Percentiles rank a stretch among this genome's conserved stretches.
These are phyloP conservation scores for Macrotyloma uniflorum DNA, from an alignment of 306 rosid genomes.

Conservation along the genomic window DNA sequence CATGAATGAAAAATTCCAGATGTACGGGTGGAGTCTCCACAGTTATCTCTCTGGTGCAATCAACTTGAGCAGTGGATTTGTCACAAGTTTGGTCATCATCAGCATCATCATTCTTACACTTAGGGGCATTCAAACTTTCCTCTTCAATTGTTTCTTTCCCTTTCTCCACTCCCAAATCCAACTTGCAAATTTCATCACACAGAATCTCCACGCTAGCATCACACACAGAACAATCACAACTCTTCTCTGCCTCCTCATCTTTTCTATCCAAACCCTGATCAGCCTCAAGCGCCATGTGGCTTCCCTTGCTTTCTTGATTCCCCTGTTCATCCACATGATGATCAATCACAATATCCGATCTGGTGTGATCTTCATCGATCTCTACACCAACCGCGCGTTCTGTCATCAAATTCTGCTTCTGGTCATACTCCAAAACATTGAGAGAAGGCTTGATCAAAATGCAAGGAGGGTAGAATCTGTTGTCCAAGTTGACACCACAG, in stretches of 20 bases:
- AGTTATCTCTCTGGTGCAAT: conserved; percentile 31
- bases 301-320: conserved; percentile 52
- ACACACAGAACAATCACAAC: conserved; percentile 62
- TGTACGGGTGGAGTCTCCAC: conserved; percentile 54
- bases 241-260: conserved; percentile 52
- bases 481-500: conserved; percentile 64
- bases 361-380: conserved; percentile 52
- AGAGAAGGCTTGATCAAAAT: conserved; percentile 69
- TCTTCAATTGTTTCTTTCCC: conserved; percentile 45
- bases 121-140: conserved; percentile 27
- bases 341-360: conserved; percentile 56
- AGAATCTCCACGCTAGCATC: conserved; percentile 50
- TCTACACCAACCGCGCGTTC: conserved; percentile 49
- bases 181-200: conserved; percentile 48
- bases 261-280: conserved; percentile 48
- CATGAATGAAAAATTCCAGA: conserved; percentile 84
- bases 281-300: conserved; percentile 50
- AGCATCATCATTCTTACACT: not conserved
- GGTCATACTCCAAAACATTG: conserved; percentile 60
- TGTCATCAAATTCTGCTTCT: conserved; percentile 52
- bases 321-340: conserved; percentile 49
- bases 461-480: conserved; percentile 68
- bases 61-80: conserved; percentile 37
- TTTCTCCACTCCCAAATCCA: conserved; percentile 41
- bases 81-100: conserved; percentile 45